A percentile compares a stretch with the other conserved stretches of the same genome.
These are phyloP conservation scores for Piper betle DNA, from an alignment of 164 flowering plant species.

Conservation along the genomic window DNA sequence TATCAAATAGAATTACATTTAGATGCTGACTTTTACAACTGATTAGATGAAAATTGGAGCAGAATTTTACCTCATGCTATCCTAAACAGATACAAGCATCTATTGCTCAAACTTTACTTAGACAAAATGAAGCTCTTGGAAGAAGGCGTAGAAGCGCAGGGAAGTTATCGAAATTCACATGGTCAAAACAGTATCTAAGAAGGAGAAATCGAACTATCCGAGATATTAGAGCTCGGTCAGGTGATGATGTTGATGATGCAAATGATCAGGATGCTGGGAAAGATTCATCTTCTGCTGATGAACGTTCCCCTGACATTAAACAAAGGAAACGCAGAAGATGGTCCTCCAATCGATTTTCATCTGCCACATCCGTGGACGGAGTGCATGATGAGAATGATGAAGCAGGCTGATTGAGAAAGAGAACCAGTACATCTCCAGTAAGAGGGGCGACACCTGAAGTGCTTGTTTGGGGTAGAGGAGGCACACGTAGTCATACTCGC, in stretches of 20 bases:
- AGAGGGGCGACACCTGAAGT: conserved; percentile 43
- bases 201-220: conserved; percentile 31
- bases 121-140: conserved; percentile 76
- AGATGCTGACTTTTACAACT: background rate
- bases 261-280: conserved; percentile 45
- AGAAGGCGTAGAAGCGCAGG: conserved; percentile 47
- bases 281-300: conserved; percentile 75
- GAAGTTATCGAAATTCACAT: conserved; percentile 20
- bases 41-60: background rate
- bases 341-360: conserved; percentile 22
- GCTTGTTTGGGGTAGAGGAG: conserved; percentile 82
- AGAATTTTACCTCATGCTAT: background rate
- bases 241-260: conserved; percentile 42
- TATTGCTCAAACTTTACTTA: conserved; percentile 60
- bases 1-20: too few species aligned
- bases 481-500: conserved; percentile 59
- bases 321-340: conserved; percentile 47
- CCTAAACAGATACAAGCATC: conserved; percentile 72
- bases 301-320: conserved; percentile 35
- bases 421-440: conserved; percentile 39
- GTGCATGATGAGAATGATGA: conserved; percentile 40
- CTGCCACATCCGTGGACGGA: conserved; percentile 29
- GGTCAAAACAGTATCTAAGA: conserved; percentile 15
- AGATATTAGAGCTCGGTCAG: conserved; percentile 44
- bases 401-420: conserved; percentile 34